These are phyloP conservation scores for Ceraceosorus guamensis DNA, from an alignment of 1,284 basidiomycete genomes.

Conservation along the genomic window DNA sequence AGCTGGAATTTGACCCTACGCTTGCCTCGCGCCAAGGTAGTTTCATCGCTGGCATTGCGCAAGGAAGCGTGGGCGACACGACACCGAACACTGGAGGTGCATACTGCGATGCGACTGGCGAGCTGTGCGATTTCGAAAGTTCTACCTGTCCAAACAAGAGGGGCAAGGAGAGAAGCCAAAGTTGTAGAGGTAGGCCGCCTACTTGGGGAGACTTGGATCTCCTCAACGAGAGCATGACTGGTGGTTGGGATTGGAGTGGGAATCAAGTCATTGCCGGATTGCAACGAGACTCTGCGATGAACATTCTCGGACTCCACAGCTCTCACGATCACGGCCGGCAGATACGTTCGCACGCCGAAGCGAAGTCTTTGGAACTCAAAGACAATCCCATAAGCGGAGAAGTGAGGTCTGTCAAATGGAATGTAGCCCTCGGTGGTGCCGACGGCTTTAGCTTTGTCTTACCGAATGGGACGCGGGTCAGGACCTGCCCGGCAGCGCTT, in stretches of 20 bases:
- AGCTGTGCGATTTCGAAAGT: conserved; percentile 31
- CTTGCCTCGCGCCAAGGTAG: background rate
- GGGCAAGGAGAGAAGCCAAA: conserved; percentile 27
- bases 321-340: no score
- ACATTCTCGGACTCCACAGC: conserved; percentile 14
- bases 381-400: conserved; percentile 14
- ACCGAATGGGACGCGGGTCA: conserved; percentile 61
- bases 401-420: conserved; percentile 33
- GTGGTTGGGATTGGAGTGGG: conserved; percentile 28
- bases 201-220: conserved; percentile 24
- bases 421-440: conserved; percentile 54
- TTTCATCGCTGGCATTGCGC: conserved; percentile 37
- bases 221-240: conserved; percentile 23
- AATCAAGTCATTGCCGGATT: conserved; percentile 36
- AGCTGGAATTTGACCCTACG: conserved; percentile 16
- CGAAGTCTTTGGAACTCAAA: conserved; percentile 4
- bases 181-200: conserved; percentile 32
- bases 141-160: conserved; percentile 28
- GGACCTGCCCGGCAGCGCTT: conserved; percentile 70
- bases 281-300: conserved; percentile 29
- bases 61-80: conserved; percentile 34
- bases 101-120: conserved; percentile 27
- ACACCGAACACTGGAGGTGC: conserved; percentile 38
- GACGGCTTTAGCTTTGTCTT: conserved; percentile 63
- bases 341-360: no score